Base-by-base conservation (phyloP, 140 eudicot genomes). In the Ambrosia hybrid region DNA sequence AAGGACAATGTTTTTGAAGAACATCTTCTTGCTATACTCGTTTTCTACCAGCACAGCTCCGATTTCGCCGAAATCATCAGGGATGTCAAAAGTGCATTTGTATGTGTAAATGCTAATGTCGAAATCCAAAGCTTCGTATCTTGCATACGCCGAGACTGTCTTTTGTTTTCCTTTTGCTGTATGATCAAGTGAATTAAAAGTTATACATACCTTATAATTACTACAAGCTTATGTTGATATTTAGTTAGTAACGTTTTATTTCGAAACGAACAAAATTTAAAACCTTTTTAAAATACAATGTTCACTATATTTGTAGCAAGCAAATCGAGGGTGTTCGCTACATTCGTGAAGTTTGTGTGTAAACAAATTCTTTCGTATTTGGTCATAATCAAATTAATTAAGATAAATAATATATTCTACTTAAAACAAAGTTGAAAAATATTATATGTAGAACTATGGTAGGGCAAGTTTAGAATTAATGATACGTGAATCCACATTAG, bases 31-130 rank as follows among this genome's bases (percentile, higher is more conserved):
- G 56, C 59, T 77, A 49, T 80, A 83, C 10, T 81, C 81, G 51
- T 81, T 85, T 49, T 83, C 85, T 1, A 88, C 81, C 9, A 80
- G 21, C 2, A 88, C 70, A 0, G 87, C 91, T 10, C 95, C 95
- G 38, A 85, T 72, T 57, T 82, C 86, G 4, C 95, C 95, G 11
- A 88, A 88, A 3, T 68, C 82, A 3, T 51, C 45, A 0, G 87
- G 85, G 57, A 88, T 53, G 13, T 60, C 77, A 4, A 88, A 80
- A 2, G 56, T 9, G 4, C 82, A 75, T 65, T 77, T 80, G 49
- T 79, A 85, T 4, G 56, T 72, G 49, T 65, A 71, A 17, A 62
- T 65, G 1, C 56, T 65, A 2, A 68, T 67, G 38, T 63, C 67
- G 2, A 51, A 52, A 52, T 77, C 76, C 33, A 70, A 41, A n/a